phyloP scores from a whole-genome alignment of 2,329 filamentous ascomycete species.

The Graphiopsis chlorocephala region DNA sequence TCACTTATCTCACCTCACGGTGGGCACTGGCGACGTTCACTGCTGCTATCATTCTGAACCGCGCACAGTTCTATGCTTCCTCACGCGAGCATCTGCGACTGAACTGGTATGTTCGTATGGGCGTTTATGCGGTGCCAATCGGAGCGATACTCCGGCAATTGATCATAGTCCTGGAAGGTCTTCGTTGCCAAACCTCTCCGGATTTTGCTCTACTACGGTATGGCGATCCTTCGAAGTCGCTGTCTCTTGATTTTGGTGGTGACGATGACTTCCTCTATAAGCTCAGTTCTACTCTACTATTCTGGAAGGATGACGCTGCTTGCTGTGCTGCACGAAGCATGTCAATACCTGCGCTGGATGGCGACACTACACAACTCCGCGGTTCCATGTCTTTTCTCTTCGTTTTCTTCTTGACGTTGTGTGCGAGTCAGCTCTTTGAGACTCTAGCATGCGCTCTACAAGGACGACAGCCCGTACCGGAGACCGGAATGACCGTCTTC shows the following conservation, averaged over 20 bases:
- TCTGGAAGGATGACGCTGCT: slow-evolving; percentile 69
- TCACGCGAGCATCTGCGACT: slow-evolving; percentile 77
- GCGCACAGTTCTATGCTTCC: slow-evolving; percentile 90
- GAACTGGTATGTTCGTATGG: slow-evolving; percentile 67
- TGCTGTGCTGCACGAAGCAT: slow-evolving; percentile 76
- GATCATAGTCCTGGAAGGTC: slow-evolving; percentile 70
- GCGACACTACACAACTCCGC: slow-evolving; percentile 52
- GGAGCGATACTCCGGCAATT: slow-evolving; percentile 68
- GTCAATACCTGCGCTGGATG: slow-evolving; percentile 52
- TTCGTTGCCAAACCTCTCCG: slow-evolving; percentile 79
- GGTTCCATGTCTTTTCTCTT: slow-evolving; percentile 77
- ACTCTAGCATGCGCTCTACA: slow-evolving; percentile 85
- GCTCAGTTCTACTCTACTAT: slow-evolving; percentile 67
- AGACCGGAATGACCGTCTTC: slow-evolving; percentile 94
- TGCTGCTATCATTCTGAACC: slow-evolving; percentile 83
- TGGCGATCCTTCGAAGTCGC: slow-evolving; percentile 40
- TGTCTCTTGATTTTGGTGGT: slow-evolving; percentile 50
- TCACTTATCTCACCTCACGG: slow-evolving; percentile 85
- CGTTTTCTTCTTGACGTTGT: slow-evolving; percentile 68
- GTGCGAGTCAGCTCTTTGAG: slow-evolving; percentile 81
- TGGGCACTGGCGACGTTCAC: slow-evolving; percentile 88
- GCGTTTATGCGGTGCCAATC: slow-evolving; percentile 70
- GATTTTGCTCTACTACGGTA: slow-evolving; percentile 47
- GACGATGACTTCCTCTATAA: slow-evolving; percentile 68
- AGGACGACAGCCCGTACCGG: slow-evolving; percentile 73